Percentiles rank a stretch among this genome's conserved stretches.
These are phyloP conservation scores for Ilex asprella DNA, from an alignment of 257 asterid genomes.

Conservation along the genomic window DNA sequence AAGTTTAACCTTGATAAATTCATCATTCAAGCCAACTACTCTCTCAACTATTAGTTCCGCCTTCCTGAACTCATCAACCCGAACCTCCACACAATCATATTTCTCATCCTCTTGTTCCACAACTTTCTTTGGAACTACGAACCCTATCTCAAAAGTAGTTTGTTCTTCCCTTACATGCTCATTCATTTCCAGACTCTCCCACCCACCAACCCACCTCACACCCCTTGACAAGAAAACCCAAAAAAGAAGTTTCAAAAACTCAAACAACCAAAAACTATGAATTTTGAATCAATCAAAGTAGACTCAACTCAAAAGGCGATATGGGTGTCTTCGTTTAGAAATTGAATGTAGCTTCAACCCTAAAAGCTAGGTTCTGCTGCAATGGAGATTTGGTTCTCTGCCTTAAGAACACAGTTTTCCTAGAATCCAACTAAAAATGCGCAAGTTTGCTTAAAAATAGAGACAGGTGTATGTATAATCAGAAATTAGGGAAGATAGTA, in stretches of 20 bases:
- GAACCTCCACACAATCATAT: slow-evolving; percentile 53
- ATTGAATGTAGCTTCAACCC: slow-evolving; percentile 7
- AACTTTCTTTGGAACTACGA: slow-evolving; percentile 57
- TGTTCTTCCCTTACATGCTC: slow-evolving; percentile 46
- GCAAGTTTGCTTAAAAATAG: background rate
- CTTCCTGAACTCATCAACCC: slow-evolving; percentile 48
- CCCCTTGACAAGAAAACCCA: background rate
- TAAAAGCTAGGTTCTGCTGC: background rate
- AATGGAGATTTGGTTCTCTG: slow-evolving; percentile 24
- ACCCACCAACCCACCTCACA: slow-evolving; percentile 17
- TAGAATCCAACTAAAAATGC: slow-evolving; percentile 12
- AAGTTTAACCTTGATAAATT: slow-evolving; percentile 54
- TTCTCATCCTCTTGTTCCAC: slow-evolving; percentile 26
- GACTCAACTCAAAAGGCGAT: slow-evolving; percentile 1
- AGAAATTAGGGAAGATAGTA: slow-evolving; percentile 32
- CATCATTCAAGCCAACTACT: slow-evolving; percentile 72
- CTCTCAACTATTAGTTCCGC: slow-evolving; percentile 71
- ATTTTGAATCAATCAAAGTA: slow-evolving; percentile 9
- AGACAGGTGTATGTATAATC: slow-evolving; percentile 30
- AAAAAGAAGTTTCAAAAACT: slow-evolving; percentile 8
- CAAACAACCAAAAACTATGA: slow-evolving; percentile 12
- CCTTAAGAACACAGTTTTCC: slow-evolving; percentile 1
- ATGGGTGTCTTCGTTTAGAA: slow-evolving; percentile 2
- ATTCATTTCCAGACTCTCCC: slow-evolving; percentile 41
- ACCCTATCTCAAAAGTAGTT: slow-evolving; percentile 59